phyloP scores from a whole-genome alignment of 148 eudicot genomes.

The Arbutus unedo region DNA sequence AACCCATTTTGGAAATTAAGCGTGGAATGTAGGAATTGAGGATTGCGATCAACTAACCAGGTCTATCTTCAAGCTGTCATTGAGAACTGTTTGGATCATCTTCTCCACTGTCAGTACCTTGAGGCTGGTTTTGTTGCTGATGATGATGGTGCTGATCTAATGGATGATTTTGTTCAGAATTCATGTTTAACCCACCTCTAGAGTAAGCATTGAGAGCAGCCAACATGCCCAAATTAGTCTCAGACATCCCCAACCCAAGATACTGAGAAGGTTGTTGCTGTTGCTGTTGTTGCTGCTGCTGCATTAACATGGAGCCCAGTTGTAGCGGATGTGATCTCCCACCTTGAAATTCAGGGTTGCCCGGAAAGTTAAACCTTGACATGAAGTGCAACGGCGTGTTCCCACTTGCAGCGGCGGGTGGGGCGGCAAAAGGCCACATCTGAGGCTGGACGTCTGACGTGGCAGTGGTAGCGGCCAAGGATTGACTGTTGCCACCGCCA shows the following conservation, averaged over 20 bases:
- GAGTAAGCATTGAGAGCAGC: slow-evolving; percentile 60
- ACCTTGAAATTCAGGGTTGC: slow-evolving; percentile 42
- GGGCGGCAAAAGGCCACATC: slow-evolving; percentile 46
- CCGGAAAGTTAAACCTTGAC: slow-evolving; percentile 47
- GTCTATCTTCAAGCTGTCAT: slow-evolving; percentile 1
- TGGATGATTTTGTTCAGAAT: slow-evolving; percentile 31
- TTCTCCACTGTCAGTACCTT: slow-evolving; percentile 44
- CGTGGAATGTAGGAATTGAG: background rate
- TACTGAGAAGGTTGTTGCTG: slow-evolving; percentile 45
- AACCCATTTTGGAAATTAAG: background rate
- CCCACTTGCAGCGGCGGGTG: slow-evolving; percentile 9
- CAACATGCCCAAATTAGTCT: slow-evolving; percentile 56
- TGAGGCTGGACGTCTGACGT: slow-evolving; percentile 22
- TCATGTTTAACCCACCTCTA: slow-evolving; percentile 39
- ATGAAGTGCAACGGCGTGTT: slow-evolving; percentile 44
- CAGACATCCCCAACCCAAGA: slow-evolving; percentile 52
- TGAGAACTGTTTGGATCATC: slow-evolving; percentile 42
- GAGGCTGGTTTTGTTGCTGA: slow-evolving; percentile 34
- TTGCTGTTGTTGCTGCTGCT: slow-evolving; percentile 14
- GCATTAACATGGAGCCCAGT: slow-evolving; percentile 49
- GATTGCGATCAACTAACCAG: slow-evolving; percentile 7
- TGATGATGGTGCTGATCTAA: slow-evolving; percentile 32
- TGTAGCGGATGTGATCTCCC: slow-evolving; percentile 34
- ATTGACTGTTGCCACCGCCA: slow-evolving; percentile 6
- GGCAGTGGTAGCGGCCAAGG: background rate